A percentile compares a stretch with the other conserved stretches of the same genome.
These are phyloP conservation scores for Houttuynia cordata DNA, from an alignment of 164 flowering plant genomes.

Conservation along the genomic window DNA sequence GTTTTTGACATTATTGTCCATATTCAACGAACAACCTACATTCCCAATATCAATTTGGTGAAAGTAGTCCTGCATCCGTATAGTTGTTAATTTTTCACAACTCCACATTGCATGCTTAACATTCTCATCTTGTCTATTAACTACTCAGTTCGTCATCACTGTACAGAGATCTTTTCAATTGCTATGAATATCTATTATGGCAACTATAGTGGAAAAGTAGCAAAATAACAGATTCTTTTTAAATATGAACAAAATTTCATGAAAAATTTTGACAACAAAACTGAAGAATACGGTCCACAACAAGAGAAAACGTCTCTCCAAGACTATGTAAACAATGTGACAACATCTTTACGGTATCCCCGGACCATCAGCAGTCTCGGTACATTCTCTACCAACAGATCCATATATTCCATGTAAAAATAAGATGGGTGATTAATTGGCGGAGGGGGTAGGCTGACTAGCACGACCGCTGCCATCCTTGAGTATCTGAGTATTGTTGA, in stretches of 20 bases:
- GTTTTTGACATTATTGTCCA: too few species aligned
- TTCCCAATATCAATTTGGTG: too few species aligned
- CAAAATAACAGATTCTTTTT: too few species aligned
- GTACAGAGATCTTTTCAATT: too few species aligned
- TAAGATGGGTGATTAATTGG: slow-evolving; percentile 79
- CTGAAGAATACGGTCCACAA: not conserved
- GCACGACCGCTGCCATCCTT: slow-evolving; percentile 96
- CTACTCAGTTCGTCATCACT: too few species aligned
- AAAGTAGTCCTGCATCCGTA: too few species aligned
- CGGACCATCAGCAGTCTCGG: slow-evolving; percentile 88
- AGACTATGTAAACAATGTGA: slow-evolving; percentile 79
- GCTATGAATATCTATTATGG: too few species aligned
- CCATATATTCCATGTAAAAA: slow-evolving; percentile 98
- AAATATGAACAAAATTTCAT: not conserved
- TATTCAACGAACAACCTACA: too few species aligned
- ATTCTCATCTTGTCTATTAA: too few species aligned
- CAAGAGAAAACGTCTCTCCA: not conserved
- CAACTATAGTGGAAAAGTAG: too few species aligned
- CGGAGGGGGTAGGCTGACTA: slow-evolving; percentile 92
- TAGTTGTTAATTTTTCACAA: too few species aligned
- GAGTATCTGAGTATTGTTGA: slow-evolving; percentile 82
- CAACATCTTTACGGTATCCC: slow-evolving; percentile 93
- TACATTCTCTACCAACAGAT: slow-evolving; percentile 83
- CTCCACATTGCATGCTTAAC: too few species aligned
- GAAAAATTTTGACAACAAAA: not conserved